These are phyloP conservation scores for Streptanthus diversifolius DNA, from an alignment of 345 rosid genomes.

Conservation along the genomic window DNA sequence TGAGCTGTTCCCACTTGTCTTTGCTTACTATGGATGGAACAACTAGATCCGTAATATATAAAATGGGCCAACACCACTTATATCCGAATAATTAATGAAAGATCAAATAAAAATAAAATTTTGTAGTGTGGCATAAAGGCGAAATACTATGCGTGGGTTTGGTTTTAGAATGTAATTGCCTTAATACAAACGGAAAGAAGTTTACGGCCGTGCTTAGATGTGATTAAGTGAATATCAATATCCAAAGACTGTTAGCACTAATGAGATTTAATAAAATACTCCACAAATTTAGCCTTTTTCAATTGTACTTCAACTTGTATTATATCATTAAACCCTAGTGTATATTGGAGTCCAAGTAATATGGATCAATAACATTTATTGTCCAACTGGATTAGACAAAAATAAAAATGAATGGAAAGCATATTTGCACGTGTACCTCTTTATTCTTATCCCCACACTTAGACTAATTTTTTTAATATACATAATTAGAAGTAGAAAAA, in stretches of 20 bases:
- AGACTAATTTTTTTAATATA: not conserved
- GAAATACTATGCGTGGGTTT: not conserved
- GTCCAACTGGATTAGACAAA: slow-evolving; percentile 7
- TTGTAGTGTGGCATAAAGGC: slow-evolving; percentile 14
- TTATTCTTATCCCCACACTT: slow-evolving; percentile 10
- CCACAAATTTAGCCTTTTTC: slow-evolving; percentile 21
- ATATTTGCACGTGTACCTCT: slow-evolving; percentile 34
- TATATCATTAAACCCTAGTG: slow-evolving; percentile 11
- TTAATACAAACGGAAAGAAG: slow-evolving; percentile 13
- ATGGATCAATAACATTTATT: slow-evolving; percentile 4
- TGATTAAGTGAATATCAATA: slow-evolving; percentile 2
- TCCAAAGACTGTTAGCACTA: not conserved
- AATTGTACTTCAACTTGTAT: slow-evolving; percentile 26
- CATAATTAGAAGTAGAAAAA: slow-evolving; percentile 17
- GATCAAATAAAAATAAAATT: not conserved
- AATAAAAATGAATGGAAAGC: not conserved
- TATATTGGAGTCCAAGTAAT: slow-evolving; percentile 13
- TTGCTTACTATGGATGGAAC: slow-evolving; percentile 34
- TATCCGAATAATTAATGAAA: not conserved
- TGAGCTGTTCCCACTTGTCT: slow-evolving; percentile 39
- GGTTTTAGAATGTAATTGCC: slow-evolving; percentile 1
- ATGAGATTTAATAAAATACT: not conserved
- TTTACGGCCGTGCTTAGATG: not conserved
- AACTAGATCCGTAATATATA: slow-evolving; percentile 12
- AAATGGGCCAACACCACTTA: slow-evolving; percentile 29